Base-by-base conservation (phyloP, 306 rosid genomes). In the Begonia masoniana region DNA sequence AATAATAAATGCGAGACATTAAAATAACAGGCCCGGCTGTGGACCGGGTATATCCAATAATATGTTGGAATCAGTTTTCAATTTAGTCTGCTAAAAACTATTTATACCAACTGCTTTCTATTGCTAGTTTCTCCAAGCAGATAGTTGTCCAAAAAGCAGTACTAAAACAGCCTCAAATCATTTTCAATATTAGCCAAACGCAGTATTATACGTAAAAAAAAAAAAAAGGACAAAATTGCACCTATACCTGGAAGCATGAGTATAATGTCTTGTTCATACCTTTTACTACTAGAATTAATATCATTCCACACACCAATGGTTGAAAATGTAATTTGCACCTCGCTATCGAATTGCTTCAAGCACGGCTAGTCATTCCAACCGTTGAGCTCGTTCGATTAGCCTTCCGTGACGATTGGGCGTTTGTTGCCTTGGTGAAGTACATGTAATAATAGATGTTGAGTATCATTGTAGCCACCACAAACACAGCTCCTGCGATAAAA, bases 361-460 rank as follows among this genome's bases (percentile, higher is more conserved):
- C 84, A 60, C 81, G 75, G 21, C 87, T 92, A 8, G 99, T 60
- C 96, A 91, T 83, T 46, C 96, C 96, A 14, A 86, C 85, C 0
- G 81, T 71, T 23, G 99, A 75, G 74, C 84, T 79, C 10, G 83
- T 57, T 21, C 80, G 76, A 68, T 83, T 86, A 6, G 81, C 68
- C 64, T 86, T 83, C 6, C 81, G 84, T 60, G 94, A 65, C 23
- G 71, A 58, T 36, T 70, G 75, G 41, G 84, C 50, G 1, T 76
- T 46, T 15, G 87, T 74, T 50, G 99, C 94, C 77, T 83, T 86
- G 49, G 84, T 79, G 77, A 91, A 83, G 80, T 91, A 91, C 86
- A 91, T 75, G 74, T 86, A 91, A 72, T 73, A 91, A 70, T 91
- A 91, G 45, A 86, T 79, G 16, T 91, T 86, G 10, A 86, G 82